Evolutionary conservation across 2,329 filamentous ascomycete genomes (phyloP).

Genomic region (Scleromitrula shiraiana): DNA sequence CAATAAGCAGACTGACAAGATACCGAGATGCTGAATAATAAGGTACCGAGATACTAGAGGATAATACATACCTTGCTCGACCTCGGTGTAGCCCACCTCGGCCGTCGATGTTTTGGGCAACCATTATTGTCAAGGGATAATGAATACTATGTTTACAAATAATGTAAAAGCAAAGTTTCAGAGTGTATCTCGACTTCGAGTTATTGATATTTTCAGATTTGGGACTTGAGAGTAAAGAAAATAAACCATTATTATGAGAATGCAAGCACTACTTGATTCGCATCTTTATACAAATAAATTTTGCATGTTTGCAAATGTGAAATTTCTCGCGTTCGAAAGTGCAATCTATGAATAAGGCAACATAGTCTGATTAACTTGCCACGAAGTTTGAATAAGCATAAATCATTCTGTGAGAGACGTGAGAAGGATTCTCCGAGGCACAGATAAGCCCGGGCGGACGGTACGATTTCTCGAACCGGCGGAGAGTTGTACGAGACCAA

Average conservation of each 20-base stretch:
- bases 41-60: background rate
- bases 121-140: background rate
- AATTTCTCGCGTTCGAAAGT: constrained; percentile 5
- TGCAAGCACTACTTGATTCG: background rate
- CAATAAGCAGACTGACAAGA: background rate
- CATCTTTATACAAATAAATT: background rate
- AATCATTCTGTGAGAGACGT: background rate
- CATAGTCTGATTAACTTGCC: too few relatives aligned
- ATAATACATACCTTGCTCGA: constrained; percentile 4
- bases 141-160: background rate
- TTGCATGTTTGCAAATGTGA: constrained; percentile 4
- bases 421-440: background rate
- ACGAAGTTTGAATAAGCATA: background rate
- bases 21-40: background rate
- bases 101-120: background rate
- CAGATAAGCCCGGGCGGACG: background rate
- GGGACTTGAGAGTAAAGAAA: background rate
- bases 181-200: background rate
- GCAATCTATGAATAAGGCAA: background rate
- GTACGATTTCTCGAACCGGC: background rate
- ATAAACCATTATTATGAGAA: background rate
- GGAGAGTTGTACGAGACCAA: background rate
- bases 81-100: background rate
- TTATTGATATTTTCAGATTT: background rate
- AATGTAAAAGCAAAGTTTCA: background rate